Evolutionary conservation across 345 rosid species (phyloP).

Genomic region (Toxicodendron radicans): DNA sequence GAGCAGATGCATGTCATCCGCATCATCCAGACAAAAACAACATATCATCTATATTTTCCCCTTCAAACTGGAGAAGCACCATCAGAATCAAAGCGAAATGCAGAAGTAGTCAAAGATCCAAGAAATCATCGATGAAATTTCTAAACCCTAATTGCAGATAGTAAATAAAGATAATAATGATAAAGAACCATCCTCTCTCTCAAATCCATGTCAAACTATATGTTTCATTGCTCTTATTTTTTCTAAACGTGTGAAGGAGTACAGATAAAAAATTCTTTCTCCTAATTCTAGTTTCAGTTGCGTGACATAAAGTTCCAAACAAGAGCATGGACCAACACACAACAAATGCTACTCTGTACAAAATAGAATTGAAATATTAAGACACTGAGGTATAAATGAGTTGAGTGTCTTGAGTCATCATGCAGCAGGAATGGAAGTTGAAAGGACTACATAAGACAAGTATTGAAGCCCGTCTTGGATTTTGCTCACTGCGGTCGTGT

Average conservation of each 20-base stretch:
- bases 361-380: neutral
- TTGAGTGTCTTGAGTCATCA: conserved; percentile 26
- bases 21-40: neutral
- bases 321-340: neutral
- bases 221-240: neutral
- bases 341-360: conserved; percentile 30
- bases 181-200: neutral
- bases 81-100: too few relatives aligned
- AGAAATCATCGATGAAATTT: too few relatives aligned
- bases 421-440: conserved; percentile 71
- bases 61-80: too few relatives aligned
- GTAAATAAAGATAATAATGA: too few relatives aligned
- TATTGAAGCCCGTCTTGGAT: conserved; percentile 81
- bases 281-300: conserved; percentile 1
- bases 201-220: neutral
- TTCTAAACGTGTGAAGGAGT: neutral
- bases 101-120: too few relatives aligned
- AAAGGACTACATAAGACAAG: conserved; percentile 63
- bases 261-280: too few relatives aligned
- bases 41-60: neutral
- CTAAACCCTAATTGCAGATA: too few relatives aligned
- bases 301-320: neutral
- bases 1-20: neutral
- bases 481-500: conserved; percentile 57
- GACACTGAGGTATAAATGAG: neutral